A percentile compares a stretch with the other conserved stretches of the same genome.
Evolutionary conservation across 2,329 filamentous ascomycete species (phyloP).

Genomic region (Diaporthe sp.): DNA sequence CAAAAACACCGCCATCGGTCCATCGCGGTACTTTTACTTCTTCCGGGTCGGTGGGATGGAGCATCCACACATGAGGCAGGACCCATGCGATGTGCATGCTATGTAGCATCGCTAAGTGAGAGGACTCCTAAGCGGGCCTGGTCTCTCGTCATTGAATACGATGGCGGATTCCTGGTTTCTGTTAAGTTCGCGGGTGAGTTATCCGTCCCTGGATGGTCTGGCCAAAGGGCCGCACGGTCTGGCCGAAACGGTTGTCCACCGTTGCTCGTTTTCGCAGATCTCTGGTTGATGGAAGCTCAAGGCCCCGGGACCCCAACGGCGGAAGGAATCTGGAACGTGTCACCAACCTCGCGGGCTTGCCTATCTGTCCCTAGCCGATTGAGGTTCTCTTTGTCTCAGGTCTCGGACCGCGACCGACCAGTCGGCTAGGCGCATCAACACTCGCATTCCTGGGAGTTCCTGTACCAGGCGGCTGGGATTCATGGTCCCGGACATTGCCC

Average conservation of each 20-base stretch:
- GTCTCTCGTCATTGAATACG: background rate
- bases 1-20: background rate
- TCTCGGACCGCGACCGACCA: constrained; percentile 2
- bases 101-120: background rate
- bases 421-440: background rate
- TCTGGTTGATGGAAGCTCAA: background rate
- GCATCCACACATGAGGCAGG: background rate
- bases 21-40: background rate
- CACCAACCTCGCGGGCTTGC: background rate
- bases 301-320: background rate
- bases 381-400: constrained; percentile 15
- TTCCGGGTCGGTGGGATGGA: background rate
- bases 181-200: background rate
- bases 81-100: background rate
- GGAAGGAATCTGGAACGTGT: background rate
- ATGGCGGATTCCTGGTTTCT: background rate
- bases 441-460: background rate
- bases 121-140: background rate
- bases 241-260: background rate
- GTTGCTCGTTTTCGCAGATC: background rate
- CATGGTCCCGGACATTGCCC: constrained; percentile 4
- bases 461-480: background rate
- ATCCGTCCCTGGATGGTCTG: background rate
- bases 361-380: background rate
- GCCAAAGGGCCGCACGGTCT: constrained; percentile 1